These are phyloP conservation scores for Psilocybe tampanensis DNA, from an alignment of 768 basidiomycete genomes.

Conservation along the genomic window DNA sequence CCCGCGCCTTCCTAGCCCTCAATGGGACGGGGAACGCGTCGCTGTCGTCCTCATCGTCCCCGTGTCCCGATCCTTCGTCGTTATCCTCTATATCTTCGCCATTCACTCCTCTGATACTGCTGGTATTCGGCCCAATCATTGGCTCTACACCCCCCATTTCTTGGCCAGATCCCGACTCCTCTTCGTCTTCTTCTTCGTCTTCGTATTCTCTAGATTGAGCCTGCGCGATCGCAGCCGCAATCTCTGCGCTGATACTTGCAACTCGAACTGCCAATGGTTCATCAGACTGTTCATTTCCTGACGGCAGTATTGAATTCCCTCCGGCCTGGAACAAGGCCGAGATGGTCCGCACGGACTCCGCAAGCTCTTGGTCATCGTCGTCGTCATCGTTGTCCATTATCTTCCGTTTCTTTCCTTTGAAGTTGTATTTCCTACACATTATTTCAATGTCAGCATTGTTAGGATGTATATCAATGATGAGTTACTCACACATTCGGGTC, in stretches of 20 bases:
- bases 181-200: constrained; percentile 58
- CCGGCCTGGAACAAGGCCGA: constrained; percentile 67
- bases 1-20: constrained; percentile 67
- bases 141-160: constrained; percentile 50
- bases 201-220: constrained; percentile 64
- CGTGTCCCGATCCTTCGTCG: constrained; percentile 42
- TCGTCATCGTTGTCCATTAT: constrained; percentile 50
- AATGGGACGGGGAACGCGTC: constrained; percentile 74
- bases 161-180: constrained; percentile 52
- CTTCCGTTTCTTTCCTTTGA: constrained; percentile 73
- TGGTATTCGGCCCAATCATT: constrained; percentile 58
- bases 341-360: constrained; percentile 75
- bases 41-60: constrained; percentile 70
- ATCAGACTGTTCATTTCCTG: constrained; percentile 33
- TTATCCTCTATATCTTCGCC: constrained; percentile 41
- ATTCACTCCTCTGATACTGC: constrained; percentile 55
- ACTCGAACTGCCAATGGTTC: constrained; percentile 65
- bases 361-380: constrained; percentile 64
- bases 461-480: background rate
- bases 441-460: constrained; percentile 19
- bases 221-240: constrained; percentile 79
- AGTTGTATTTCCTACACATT: constrained; percentile 66
- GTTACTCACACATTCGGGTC: constrained; percentile 75
- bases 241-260: constrained; percentile 79
- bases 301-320: constrained; percentile 31